Evolutionary conservation across 1,284 basidiomycete species (phyloP).

Genomic region (Ustilago bromivora): DNA sequence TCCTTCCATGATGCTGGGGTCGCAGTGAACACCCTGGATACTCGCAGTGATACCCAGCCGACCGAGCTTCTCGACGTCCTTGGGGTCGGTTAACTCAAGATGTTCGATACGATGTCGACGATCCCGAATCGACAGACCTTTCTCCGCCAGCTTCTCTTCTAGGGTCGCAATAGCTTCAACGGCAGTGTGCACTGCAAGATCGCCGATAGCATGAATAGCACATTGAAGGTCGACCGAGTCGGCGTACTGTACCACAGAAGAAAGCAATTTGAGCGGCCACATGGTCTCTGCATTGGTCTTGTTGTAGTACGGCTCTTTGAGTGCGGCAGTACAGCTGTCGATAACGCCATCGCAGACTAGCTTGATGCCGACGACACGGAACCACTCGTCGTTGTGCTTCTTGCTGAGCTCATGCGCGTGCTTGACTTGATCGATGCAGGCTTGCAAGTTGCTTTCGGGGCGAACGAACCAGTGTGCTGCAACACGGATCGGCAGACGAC

Average conservation of each 20-base stretch:
- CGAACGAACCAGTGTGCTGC: slow-evolving; percentile 48
- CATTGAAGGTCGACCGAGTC: slow-evolving; percentile 46
- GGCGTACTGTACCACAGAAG: slow-evolving; percentile 28
- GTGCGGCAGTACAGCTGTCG: slow-evolving; percentile 50
- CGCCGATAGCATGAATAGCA: slow-evolving; percentile 51
- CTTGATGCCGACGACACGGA: slow-evolving; percentile 50
- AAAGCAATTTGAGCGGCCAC: slow-evolving; percentile 37
- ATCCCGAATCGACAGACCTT: slow-evolving; percentile 35
- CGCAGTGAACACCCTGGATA: slow-evolving; percentile 52
- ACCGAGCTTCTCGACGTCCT: slow-evolving; percentile 46
- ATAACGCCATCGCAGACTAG: slow-evolving; percentile 51
- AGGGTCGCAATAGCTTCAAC: slow-evolving; percentile 46
- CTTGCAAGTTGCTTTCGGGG: slow-evolving; percentile 23
- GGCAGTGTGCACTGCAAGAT: slow-evolving; percentile 47
- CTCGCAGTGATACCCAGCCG: slow-evolving; percentile 48
- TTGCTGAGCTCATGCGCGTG: slow-evolving; percentile 33
- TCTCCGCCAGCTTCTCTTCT: slow-evolving; percentile 15
- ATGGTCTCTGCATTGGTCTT: slow-evolving; percentile 43
- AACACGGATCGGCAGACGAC: slow-evolving; percentile 37
- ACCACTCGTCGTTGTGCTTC: slow-evolving; percentile 45
- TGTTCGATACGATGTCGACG: slow-evolving; percentile 53
- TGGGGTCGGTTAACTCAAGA: slow-evolving; percentile 47
- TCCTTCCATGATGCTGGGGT: slow-evolving; percentile 41
- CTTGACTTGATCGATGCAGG: slow-evolving; percentile 34
- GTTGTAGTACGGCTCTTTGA: slow-evolving; percentile 49